phyloP scores from a whole-genome alignment of 2,329 filamentous ascomycete genomes.

The Huntiella moniliformis region DNA sequence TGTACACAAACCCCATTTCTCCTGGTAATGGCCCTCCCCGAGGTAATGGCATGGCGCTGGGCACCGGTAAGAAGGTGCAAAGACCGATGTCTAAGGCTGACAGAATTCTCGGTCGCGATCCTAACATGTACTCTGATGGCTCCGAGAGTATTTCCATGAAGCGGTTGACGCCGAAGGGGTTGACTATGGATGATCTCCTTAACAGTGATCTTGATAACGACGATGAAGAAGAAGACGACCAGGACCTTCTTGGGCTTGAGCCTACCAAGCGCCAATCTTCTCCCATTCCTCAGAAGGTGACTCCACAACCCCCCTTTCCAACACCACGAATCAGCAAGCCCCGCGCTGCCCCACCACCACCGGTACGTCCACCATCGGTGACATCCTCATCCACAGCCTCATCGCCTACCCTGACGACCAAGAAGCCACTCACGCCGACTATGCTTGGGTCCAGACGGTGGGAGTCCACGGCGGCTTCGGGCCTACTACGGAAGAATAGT shows the following conservation, averaged over 20 bases:
- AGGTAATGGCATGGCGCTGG: conserved; percentile 12
- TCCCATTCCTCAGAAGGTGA: conserved; percentile 1
- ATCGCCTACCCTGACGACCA: conserved; percentile 14
- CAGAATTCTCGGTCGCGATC: conserved; percentile 37
- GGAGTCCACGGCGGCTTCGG: conserved; percentile 24
- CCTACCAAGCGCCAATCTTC: conserved; percentile 6
- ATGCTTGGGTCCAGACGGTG: conserved; percentile 22
- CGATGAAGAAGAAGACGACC: conserved; percentile 12
- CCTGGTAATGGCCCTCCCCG: conserved; percentile 14
- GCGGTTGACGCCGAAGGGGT: conserved; percentile 28
- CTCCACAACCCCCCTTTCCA: not conserved
- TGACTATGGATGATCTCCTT: conserved; percentile 23
- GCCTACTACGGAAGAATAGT: conserved; percentile 23
- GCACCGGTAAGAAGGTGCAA: conserved; percentile 15
- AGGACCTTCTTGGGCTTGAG: conserved; percentile 19
- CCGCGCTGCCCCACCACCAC: not conserved
- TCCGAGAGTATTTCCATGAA: conserved; percentile 26
- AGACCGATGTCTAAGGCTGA: conserved; percentile 36
- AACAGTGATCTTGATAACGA: conserved; percentile 20
- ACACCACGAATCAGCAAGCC: not conserved
- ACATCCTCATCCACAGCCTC: conserved; percentile 1
- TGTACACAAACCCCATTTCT: conserved; percentile 17
- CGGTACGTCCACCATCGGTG: not conserved
- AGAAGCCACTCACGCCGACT: conserved; percentile 20
- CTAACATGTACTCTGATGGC: conserved; percentile 33